Conservation (phyloP, 768 basidiomycete genomes). For the Amanita phalloides region DNA sequence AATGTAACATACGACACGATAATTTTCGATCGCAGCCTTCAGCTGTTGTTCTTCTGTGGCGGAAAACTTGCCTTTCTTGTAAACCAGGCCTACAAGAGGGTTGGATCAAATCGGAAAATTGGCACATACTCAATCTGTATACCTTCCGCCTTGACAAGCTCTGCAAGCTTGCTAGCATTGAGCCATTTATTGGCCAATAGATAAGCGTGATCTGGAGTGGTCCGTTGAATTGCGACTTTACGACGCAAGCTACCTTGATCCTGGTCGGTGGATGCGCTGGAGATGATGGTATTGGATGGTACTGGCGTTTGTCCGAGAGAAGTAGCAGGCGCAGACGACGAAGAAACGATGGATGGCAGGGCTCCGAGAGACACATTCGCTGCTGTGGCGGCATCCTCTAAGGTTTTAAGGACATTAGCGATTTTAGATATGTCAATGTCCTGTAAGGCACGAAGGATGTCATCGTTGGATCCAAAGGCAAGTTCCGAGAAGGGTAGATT, state of each 20-base stretch:
- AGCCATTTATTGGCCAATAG: slow-evolving; percentile 76
- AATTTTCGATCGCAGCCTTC: slow-evolving; percentile 51
- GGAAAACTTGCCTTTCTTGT: slow-evolving; percentile 84
- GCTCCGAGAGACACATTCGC: slow-evolving; percentile 22
- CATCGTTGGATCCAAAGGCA: slow-evolving; percentile 51
- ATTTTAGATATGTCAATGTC: slow-evolving; percentile 66
- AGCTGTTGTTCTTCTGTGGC: slow-evolving; percentile 65
- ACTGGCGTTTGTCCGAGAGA: slow-evolving; percentile 30
- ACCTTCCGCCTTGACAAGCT: slow-evolving; percentile 66
- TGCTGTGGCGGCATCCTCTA: slow-evolving; percentile 46
- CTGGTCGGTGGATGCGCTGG: slow-evolving; percentile 27
- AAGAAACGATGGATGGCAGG: slow-evolving; percentile 10
- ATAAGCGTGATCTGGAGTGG: slow-evolving; percentile 48
- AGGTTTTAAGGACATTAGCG: slow-evolving; percentile 50
- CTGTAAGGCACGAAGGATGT: slow-evolving; percentile 63
- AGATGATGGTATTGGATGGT: slow-evolving; percentile 32
- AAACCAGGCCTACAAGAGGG: slow-evolving; percentile 51
- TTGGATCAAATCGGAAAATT: neutral
- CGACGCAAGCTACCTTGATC: neutral
- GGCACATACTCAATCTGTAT: neutral
- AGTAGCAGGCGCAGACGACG: slow-evolving; percentile 16
- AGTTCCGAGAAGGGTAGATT: slow-evolving; percentile 24
- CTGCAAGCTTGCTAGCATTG: slow-evolving; percentile 53
- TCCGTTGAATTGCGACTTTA: slow-evolving; percentile 25
- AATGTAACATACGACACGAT: slow-evolving; percentile 36